Evolutionary conservation across 768 basidiomycete genomes (phyloP).

Genomic region (Tylopilus sp.): DNA sequence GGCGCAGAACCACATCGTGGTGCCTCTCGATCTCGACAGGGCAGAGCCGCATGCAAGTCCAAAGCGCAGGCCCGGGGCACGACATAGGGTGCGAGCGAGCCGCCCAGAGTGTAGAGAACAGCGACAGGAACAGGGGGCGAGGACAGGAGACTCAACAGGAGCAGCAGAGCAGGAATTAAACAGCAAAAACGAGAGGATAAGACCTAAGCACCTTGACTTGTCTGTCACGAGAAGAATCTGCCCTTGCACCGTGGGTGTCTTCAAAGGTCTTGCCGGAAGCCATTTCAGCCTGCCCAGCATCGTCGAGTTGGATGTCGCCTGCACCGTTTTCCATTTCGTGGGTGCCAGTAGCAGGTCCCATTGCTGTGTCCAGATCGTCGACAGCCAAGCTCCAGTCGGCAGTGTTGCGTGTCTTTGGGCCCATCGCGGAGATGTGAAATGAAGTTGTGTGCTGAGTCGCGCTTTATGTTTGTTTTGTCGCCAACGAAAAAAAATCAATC

Average conservation of each 20-base stretch:
- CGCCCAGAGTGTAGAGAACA: conserved; percentile 16
- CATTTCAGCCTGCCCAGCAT: conserved; percentile 21
- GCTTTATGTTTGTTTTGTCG: background rate
- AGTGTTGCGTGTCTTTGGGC: conserved; percentile 19
- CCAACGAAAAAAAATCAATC: background rate
- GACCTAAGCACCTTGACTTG: conserved; percentile 88
- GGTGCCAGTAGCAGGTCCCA: conserved; percentile 43
- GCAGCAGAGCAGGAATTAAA: conserved; percentile 23
- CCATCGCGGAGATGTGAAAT: conserved; percentile 15
- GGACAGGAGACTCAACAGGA: conserved; percentile 16
- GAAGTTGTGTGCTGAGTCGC: background rate
- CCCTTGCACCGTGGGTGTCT: conserved; percentile 43
- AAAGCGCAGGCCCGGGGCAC: conserved; percentile 19
- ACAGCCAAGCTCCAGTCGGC: conserved; percentile 46
- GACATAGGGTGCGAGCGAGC: conserved; percentile 16
- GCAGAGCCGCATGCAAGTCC: conserved; percentile 23
- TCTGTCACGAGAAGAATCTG: conserved; percentile 61
- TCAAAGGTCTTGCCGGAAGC: conserved; percentile 29
- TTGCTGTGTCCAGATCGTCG: conserved; percentile 43
- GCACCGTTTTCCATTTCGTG: conserved; percentile 44
- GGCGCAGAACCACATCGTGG: conserved; percentile 35
- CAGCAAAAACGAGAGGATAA: conserved; percentile 39
- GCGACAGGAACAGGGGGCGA: conserved; percentile 17
- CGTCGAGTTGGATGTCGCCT: conserved; percentile 38
- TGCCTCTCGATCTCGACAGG: conserved; percentile 22